Evolutionary conservation across 768 basidiomycete genomes (phyloP).

Genomic region (Suillus luteus): DNA sequence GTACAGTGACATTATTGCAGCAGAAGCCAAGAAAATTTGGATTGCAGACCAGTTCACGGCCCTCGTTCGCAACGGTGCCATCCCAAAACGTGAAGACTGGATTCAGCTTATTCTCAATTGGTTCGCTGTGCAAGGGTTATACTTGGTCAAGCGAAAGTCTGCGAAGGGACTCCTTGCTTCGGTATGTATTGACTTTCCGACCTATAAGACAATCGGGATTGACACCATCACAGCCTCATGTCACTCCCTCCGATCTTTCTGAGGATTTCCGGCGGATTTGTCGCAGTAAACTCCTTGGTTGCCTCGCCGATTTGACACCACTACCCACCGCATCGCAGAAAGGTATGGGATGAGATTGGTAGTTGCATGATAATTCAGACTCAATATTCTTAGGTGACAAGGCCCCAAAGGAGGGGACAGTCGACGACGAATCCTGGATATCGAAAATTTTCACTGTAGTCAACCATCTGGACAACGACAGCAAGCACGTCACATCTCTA

Average conservation of each 20-base stretch:
- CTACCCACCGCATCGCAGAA: constrained; percentile 54
- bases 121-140: constrained; percentile 80
- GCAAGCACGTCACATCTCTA: constrained; percentile 63
- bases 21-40: constrained; percentile 72
- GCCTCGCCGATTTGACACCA: constrained; percentile 71
- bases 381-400: constrained; percentile 42
- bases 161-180: constrained; percentile 59
- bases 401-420: constrained; percentile 54
- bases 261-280: constrained; percentile 69
- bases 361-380: background rate
- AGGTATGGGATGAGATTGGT: constrained; percentile 40
- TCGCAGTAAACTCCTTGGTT: constrained; percentile 68
- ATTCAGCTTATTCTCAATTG: constrained; percentile 76
- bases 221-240: constrained; percentile 51
- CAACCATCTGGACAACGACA: constrained; percentile 58
- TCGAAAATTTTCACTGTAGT: constrained; percentile 62
- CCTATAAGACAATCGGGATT: background rate
- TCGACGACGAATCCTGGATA: constrained; percentile 81
- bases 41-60: constrained; percentile 81
- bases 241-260: constrained; percentile 68
- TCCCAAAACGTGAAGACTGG: constrained; percentile 83
- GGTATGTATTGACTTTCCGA: constrained; percentile 45
- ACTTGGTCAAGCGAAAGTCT: constrained; percentile 70
- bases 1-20: constrained; percentile 44
- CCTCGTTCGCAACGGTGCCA: constrained; percentile 74